A percentile compares a stretch with the other conserved stretches of the same genome.
phyloP scores from a whole-genome alignment of 805 yeast species.

The Wickerhamiella vanderwaltii region DNA sequence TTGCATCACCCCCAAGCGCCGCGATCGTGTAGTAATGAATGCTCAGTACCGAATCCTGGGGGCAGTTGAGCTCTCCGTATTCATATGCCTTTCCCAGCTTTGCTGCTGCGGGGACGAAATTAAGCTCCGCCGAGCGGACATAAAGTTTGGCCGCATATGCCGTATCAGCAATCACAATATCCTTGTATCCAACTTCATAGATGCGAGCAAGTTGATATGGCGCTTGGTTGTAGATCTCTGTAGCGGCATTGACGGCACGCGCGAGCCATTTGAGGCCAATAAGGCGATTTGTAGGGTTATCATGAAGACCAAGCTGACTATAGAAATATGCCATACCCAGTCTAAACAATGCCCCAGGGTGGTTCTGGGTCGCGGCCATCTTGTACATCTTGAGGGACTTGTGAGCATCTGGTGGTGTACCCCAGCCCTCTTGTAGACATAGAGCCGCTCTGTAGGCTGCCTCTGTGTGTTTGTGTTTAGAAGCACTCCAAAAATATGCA shows the following conservation, averaged over 20 bases:
- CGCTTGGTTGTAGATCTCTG: slow-evolving; percentile 78
- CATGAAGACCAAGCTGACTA: slow-evolving; percentile 67
- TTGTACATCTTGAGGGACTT: slow-evolving; percentile 72
- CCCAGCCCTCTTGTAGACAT: slow-evolving; percentile 89
- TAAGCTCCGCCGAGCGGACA: slow-evolving; percentile 78
- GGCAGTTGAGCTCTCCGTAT: slow-evolving; percentile 51
- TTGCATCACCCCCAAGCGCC: slow-evolving; percentile 76
- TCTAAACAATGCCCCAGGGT: slow-evolving; percentile 94
- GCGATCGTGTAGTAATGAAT: slow-evolving; percentile 90
- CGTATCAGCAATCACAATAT: slow-evolving; percentile 71
- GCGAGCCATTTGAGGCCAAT: slow-evolving; percentile 88
- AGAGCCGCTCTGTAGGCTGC: slow-evolving; percentile 83
- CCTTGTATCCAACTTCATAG: slow-evolving; percentile 71
- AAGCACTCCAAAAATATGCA: slow-evolving; percentile 69
- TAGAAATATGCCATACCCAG: slow-evolving; percentile 79
- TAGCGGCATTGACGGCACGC: slow-evolving; percentile 75
- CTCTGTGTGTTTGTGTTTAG: slow-evolving; percentile 86
- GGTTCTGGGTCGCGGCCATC: slow-evolving; percentile 81
- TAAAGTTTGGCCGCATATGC: slow-evolving; percentile 77
- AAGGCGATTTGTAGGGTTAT: slow-evolving; percentile 55
- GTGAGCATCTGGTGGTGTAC: slow-evolving; percentile 77
- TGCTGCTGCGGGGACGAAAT: slow-evolving; percentile 70
- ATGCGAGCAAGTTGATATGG: slow-evolving; percentile 86
- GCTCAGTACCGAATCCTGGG: slow-evolving; percentile 68
- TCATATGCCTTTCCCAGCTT: slow-evolving; percentile 77